Evolutionary conservation across 495 filamentous ascomycete species (phyloP).

Genomic region (Cenococcum geophilum): DNA sequence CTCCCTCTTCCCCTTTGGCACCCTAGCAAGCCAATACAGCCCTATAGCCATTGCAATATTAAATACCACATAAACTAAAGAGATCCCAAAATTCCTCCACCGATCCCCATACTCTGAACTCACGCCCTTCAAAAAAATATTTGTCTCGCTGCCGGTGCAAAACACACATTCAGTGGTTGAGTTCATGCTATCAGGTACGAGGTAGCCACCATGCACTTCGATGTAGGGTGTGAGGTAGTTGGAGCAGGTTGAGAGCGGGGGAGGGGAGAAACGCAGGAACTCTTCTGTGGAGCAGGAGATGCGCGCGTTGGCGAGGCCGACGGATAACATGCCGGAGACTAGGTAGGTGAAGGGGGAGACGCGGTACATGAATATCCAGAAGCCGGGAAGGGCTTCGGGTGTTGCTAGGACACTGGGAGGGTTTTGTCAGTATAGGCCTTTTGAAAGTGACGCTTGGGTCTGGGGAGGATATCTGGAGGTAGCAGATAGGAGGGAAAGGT

Average conservation of each 20-base stretch:
- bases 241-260: conserved; percentile 48
- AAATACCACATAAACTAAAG: conserved; percentile 66
- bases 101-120: conserved; percentile 49
- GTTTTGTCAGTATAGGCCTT: neutral
- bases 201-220: conserved; percentile 24
- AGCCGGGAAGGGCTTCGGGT: conserved; percentile 55
- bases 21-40: conserved; percentile 72
- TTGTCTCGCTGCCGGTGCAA: conserved; percentile 55
- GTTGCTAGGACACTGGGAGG: conserved; percentile 64
- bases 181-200: neutral
- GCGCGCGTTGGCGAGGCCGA: conserved; percentile 52
- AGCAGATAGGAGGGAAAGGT: no score
- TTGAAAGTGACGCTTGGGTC: no score
- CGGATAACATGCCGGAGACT: conserved; percentile 57
- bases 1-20: conserved; percentile 55
- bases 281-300: conserved; percentile 60
- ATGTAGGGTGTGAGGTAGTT: conserved; percentile 54
- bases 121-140: conserved; percentile 52
- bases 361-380: conserved; percentile 86
- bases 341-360: conserved; percentile 70
- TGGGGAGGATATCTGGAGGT: neutral
- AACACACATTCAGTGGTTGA: conserved; percentile 6
- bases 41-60: conserved; percentile 66
- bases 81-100: conserved; percentile 64
- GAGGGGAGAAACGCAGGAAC: conserved; percentile 50